Evolutionary conservation across 768 basidiomycete genomes (phyloP), one percentile per base, ranked within the genome.

Genomic region (Nevesoporus exiguus): DNA sequence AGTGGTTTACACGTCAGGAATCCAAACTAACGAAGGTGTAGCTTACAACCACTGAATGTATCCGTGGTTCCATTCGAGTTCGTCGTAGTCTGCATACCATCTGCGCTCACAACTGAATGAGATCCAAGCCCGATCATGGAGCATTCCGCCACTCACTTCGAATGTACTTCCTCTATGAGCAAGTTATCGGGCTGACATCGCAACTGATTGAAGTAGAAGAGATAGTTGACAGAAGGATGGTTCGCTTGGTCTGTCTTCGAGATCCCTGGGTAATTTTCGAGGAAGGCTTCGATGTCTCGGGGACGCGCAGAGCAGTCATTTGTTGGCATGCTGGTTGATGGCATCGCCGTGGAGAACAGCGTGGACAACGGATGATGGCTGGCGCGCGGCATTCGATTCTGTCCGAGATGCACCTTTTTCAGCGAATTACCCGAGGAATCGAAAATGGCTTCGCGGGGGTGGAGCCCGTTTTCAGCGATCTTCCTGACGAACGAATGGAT

Each of bases 31-130:
- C 30, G n/a, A 36, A 49, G 29, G 34, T 17, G 6, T 31, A 40
- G 73, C 87, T 62, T 71, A 89, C 84, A 90, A 67, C 88, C 89
- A 90, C 63, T 90, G 88, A 41, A 90, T 85, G 66, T 80, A 90
- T 1, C 82, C 83, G 62, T 90, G 89, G 53, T 83, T 82, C 58
- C 73, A 67, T 66, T 91, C 89, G 29, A 91, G 73, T 56, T 74
- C 79, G 29, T 69, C 63, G 59, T 85, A 85, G 61, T 89, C 76
- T 6, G 81, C 82, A 51, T 76, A 61, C 86, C 86, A 90, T 60
- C 88, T 89, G 49, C 22, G 54, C 47, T 54, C 54, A 47, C 55
- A n/a, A 49, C 30, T 33, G 49, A 43, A 50, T 36, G 44, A 22
- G 29, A 40, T 19, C 25, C 45, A 30, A 48, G 22, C 22, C 5